Base-by-base conservation (phyloP, 257 asterid species). In the Gynochthodes officinalis region DNA sequence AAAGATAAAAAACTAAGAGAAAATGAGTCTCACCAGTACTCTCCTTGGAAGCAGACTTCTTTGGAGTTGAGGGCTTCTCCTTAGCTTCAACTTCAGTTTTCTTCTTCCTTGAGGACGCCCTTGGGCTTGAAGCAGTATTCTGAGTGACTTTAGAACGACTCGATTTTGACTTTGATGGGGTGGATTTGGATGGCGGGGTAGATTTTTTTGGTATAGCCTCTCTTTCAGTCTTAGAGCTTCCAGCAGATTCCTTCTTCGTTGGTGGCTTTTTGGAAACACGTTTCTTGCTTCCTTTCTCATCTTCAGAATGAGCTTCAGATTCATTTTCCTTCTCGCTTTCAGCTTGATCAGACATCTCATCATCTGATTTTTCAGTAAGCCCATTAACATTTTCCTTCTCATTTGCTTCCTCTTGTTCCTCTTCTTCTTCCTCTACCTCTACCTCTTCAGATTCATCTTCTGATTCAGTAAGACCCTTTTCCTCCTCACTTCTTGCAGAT, bases 341-440 rank as follows among this genome's bases (percentile, higher is more conserved):
- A 76, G 89, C 89, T 64, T 79, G 82, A 37, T 89, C 90, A 72
- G 97, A 86, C 81, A 81, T 75, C 83, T 88, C 99, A 80, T 82
- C 92, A 4, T 88, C 90, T 48, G 95, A 87, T 75, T 52, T 77
- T 58, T 87, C 90, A 0, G 77, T 86, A 63, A 69, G 77, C 42
- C 91, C 93, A 78, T 87, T 83, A 19, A 43, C 71, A 69, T 84
- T 71, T 83, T 77, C 84, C 67, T 82, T 84, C 63, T 78, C 81
- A 12, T 76, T 78, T 67, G 69, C 43, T 70, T 75, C 79, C 62
- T 67, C 73, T 60, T 81, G 67, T 53, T 81, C 83, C 70, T 74
- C 81, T 32, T 85, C 83, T 58, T 86, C 92, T 61, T 82, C 85
- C 48, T 76, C 95, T n/a, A n/a, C n/a, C 50, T 55, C 62, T n/a